Base-by-base conservation (phyloP, 2,329 filamentous ascomycete species). In the Phaeosphaeria sp. region DNA sequence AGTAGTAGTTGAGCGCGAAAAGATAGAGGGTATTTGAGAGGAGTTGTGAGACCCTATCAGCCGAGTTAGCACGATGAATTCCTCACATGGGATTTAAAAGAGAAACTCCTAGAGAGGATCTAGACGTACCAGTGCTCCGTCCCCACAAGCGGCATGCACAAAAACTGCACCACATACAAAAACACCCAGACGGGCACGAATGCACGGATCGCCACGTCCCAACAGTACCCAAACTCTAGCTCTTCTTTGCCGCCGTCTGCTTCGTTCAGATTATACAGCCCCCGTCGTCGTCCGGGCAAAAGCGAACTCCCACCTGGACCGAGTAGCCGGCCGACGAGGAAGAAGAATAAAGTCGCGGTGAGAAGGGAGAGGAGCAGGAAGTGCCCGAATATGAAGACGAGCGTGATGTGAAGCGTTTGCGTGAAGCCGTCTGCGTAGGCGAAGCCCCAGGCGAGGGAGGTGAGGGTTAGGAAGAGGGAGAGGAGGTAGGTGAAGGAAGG, bases 401-500 rank as follows among this genome's bases (percentile, higher is more conserved):
- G 70, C 9, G 78, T 77, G 30, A 84, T 78, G 41, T 77, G 77
- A 13, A 83, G 64, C 1, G 78, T 80, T 41, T 74, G 73, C 5
- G 73, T 70, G 56, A 82, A 74, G 56, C 79, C 78, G 52, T 79
- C 72, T 41, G 81, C 79, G 67, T 84, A 84, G 23, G 81, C 82
- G 49, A 89, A 79, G 25, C 87, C 87, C 88, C 88, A 90, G 10
- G 80, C 80, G 36, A 84, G 71, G 20, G 80, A 80, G 5, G 81
- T 83, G 49, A 84, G 74, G 49, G 82, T 75, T 18, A 83, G 83
- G 78, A 90, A 89, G 77, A 89, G 85, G 60, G 86, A 87, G 61
- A 90, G 83, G 20, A 90, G 84, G 73, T 90, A 89, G 63, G 87
- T 88, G 72, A 90, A 90, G 21, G 87, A 89, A 2, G 88, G 88